Percentiles rank a stretch among this genome's conserved stretches.
These are phyloP conservation scores for Xylaria palmicola DNA, from an alignment of 495 filamentous ascomycete genomes.

Conservation along the genomic window DNA sequence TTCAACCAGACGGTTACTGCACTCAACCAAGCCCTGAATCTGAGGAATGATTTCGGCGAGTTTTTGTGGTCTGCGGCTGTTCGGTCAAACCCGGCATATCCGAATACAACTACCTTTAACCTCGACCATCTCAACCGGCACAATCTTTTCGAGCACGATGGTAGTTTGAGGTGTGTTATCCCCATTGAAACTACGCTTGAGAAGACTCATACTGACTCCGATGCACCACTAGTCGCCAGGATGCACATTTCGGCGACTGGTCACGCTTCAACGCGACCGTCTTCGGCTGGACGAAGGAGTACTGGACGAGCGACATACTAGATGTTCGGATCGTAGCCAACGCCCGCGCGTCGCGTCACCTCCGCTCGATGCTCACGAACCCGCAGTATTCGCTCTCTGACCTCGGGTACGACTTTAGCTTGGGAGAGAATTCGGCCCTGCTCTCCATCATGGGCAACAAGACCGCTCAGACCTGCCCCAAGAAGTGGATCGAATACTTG, in stretches of 20 bases:
- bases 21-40: conserved; percentile 41
- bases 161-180: conserved; percentile 44
- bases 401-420: conserved; percentile 36
- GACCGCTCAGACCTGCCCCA: no score
- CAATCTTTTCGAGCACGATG: conserved; percentile 53
- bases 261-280: conserved; percentile 45
- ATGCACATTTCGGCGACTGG: conserved; percentile 43
- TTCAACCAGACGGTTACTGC: conserved; percentile 30
- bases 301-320: conserved; percentile 40
- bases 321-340: conserved; percentile 43
- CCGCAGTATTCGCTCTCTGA: conserved; percentile 37
- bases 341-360: conserved; percentile 39
- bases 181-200: not conserved
- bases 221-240: conserved; percentile 38
- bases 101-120: conserved; percentile 50
- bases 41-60: conserved; percentile 32
- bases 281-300: conserved; percentile 43
- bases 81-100: conserved; percentile 46
- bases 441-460: no score
- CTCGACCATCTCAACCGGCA: conserved; percentile 49
- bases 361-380: conserved; percentile 43
- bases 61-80: conserved; percentile 43
- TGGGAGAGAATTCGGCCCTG: no score
- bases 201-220: not conserved
- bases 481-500: no score